phyloP scores from a whole-genome alignment of 1,139 yeast genomes.

The Saccharomycopsis hybrid region DNA sequence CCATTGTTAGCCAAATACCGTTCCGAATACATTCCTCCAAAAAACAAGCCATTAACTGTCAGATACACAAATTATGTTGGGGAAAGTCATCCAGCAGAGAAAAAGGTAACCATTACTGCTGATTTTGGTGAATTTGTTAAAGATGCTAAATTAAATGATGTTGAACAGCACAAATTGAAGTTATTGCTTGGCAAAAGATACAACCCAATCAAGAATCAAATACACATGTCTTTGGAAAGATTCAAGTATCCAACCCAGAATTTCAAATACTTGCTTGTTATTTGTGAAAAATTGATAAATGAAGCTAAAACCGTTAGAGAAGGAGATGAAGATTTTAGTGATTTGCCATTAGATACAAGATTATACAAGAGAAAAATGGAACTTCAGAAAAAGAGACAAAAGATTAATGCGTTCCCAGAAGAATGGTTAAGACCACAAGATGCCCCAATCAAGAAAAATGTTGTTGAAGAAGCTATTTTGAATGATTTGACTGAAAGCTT shows the following conservation, averaged over 20 bases:
- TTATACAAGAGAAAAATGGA: conserved; percentile 43
- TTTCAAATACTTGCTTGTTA: conserved; percentile 63
- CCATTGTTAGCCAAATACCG: conserved; percentile 77
- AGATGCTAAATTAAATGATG: conserved; percentile 46
- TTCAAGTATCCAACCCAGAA: conserved; percentile 81
- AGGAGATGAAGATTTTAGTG: conserved; percentile 52
- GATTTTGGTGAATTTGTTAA: conserved; percentile 22
- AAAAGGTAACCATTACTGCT: conserved; percentile 61
- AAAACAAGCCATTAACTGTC: conserved; percentile 51
- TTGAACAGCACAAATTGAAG: conserved; percentile 66
- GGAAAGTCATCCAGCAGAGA: conserved; percentile 60
- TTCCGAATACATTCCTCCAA: conserved; percentile 48
- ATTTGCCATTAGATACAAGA: conserved; percentile 77
- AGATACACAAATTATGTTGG: conserved; percentile 70
- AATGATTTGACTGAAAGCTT: conserved; percentile 12
- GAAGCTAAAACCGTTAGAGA: conserved; percentile 53
- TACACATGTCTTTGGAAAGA: conserved; percentile 57
- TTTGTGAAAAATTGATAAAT: conserved; percentile 50
- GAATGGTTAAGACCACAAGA: conserved; percentile 79
- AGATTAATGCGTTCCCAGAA: conserved; percentile 54
- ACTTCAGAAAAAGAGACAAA: conserved; percentile 39
- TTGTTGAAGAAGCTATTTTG: conserved; percentile 6
- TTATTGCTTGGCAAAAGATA: conserved; percentile 76
- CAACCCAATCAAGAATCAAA: conserved; percentile 49
- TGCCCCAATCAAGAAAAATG: conserved; percentile 39